phyloP scores from a whole-genome alignment of 2,329 filamentous ascomycete genomes.

The Amphichorda felina region DNA sequence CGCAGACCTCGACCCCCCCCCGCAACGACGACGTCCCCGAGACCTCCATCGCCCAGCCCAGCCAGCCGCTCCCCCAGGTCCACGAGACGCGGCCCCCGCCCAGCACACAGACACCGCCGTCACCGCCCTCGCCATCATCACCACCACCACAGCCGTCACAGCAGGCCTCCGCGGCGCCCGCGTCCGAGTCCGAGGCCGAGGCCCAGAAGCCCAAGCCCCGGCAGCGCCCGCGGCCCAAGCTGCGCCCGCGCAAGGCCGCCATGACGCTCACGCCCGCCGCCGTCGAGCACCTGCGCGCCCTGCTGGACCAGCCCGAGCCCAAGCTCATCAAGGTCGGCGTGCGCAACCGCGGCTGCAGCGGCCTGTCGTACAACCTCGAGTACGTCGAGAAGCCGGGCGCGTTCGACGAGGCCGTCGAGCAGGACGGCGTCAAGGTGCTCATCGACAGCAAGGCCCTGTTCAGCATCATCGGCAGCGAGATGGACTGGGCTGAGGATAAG shows the following conservation, averaged over 20 bases:
- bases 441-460: conserved; percentile 97
- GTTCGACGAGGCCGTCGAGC: conserved; percentile 88
- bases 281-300: conserved; percentile 61
- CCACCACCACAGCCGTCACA: background rate
- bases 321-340: conserved; percentile 93
- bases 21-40: conserved; percentile 31
- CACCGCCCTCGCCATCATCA: conserved; percentile 7
- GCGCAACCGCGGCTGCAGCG: conserved; percentile 87
- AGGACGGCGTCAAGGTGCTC: conserved; percentile 90
- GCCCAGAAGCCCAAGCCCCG: conserved; percentile 54
- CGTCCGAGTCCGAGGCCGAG: conserved; percentile 43
- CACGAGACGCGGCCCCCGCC: conserved; percentile 33
- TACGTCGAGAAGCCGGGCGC: conserved; percentile 83
- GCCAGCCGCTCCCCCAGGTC: conserved; percentile 29
- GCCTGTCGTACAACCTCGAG: conserved; percentile 84
- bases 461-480: conserved; percentile 96
- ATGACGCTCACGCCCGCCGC: conserved; percentile 77
- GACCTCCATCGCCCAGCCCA: conserved; percentile 32
- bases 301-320: conserved; percentile 77
- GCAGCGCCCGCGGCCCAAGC: conserved; percentile 21
- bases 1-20: conserved; percentile 25
- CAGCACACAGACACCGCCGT: conserved; percentile 7
- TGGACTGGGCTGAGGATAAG: conserved; percentile 98
- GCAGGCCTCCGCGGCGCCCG: conserved; percentile 1
- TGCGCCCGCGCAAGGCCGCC: conserved; percentile 70